phyloP scores from a whole-genome alignment of 768 basidiomycete genomes.

The Leucogyrophana mollusca region DNA sequence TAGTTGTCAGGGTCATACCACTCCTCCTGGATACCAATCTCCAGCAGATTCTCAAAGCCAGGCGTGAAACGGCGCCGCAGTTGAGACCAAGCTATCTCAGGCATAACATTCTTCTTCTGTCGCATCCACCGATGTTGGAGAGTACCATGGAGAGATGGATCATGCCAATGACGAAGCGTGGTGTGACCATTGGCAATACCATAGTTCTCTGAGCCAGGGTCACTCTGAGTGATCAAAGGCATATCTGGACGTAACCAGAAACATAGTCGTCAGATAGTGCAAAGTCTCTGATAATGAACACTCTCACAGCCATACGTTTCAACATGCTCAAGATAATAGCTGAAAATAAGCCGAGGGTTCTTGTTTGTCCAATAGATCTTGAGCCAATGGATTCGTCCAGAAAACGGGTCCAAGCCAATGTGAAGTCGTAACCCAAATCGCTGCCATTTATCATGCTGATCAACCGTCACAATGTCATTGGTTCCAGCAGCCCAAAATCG shows the following conservation, averaged over 20 bases:
- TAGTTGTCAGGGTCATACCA: slow-evolving; percentile 28
- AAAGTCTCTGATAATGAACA: slow-evolving; percentile 6
- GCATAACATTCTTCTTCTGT: slow-evolving; percentile 38
- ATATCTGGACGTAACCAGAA: slow-evolving; percentile 23
- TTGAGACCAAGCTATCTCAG: slow-evolving; percentile 42
- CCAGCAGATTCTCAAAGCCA: slow-evolving; percentile 35
- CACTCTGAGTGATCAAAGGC: slow-evolving; percentile 42
- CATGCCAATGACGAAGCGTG: slow-evolving; percentile 33
- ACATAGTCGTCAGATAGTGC: too few species aligned
- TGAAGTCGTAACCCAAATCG: slow-evolving; percentile 37
- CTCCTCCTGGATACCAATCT: slow-evolving; percentile 26
- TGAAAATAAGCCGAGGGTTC: slow-evolving; percentile 31
- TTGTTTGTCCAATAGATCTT: slow-evolving; percentile 43
- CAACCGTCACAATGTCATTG: slow-evolving; percentile 33
- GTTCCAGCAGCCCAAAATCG: slow-evolving; percentile 39
- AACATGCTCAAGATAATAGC: slow-evolving; percentile 34
- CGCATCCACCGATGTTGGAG: slow-evolving; percentile 42
- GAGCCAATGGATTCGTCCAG: slow-evolving; percentile 33
- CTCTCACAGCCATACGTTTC: slow-evolving; percentile 16
- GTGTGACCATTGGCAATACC: slow-evolving; percentile 47
- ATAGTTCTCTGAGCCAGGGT: slow-evolving; percentile 43
- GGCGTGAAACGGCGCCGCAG: slow-evolving; percentile 28
- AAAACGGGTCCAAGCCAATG: slow-evolving; percentile 34
- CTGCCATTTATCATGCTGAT: slow-evolving; percentile 50
- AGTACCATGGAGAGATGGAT: slow-evolving; percentile 34